phyloP scores from a whole-genome alignment of 2,329 filamentous ascomycete genomes.

The Colletotrichum sansevieriae region DNA sequence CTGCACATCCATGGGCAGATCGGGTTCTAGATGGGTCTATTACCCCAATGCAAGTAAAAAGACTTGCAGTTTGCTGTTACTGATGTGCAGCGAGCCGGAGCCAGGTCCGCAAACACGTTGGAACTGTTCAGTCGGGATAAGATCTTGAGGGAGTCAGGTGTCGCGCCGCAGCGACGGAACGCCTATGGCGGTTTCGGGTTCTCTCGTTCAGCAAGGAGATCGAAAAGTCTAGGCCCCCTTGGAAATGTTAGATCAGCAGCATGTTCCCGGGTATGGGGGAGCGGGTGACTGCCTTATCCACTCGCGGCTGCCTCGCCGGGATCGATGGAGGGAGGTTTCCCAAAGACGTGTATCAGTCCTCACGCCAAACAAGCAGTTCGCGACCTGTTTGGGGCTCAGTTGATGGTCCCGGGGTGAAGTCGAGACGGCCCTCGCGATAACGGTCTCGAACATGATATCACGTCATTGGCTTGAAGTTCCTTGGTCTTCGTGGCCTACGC shows the following conservation, averaged over 20 bases:
- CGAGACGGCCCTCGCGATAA: not conserved
- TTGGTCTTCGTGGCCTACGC: not conserved
- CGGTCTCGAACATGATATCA: constrained; percentile 25
- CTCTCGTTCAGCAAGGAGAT: not conserved
- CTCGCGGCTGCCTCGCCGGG: not conserved
- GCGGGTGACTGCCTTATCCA: not conserved
- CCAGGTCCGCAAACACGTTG: constrained; percentile 7
- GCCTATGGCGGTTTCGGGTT: not conserved
- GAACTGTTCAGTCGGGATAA: not conserved
- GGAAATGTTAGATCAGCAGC: not conserved
- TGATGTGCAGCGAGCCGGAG: constrained; percentile 6
- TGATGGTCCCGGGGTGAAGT: not conserved
- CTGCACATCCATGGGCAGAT: not conserved
- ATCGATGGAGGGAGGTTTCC: not conserved
- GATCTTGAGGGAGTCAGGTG: constrained; percentile 11
- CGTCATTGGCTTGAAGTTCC: constrained; percentile 14
- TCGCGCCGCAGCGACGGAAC: not conserved
- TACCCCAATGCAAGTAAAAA: not conserved
- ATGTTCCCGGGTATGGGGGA: not conserved
- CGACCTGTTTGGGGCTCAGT: constrained; percentile 3
- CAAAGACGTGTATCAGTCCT: no score
- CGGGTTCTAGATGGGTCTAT: not conserved
- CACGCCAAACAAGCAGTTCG: not conserved
- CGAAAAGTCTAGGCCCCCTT: not conserved
- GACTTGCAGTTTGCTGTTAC: not conserved